A percentile compares a stretch with the other conserved stretches of the same genome.
These are phyloP conservation scores for Saccharomyces hybrid DNA, from an alignment of 1,139 yeast species.

Conservation along the genomic window DNA sequence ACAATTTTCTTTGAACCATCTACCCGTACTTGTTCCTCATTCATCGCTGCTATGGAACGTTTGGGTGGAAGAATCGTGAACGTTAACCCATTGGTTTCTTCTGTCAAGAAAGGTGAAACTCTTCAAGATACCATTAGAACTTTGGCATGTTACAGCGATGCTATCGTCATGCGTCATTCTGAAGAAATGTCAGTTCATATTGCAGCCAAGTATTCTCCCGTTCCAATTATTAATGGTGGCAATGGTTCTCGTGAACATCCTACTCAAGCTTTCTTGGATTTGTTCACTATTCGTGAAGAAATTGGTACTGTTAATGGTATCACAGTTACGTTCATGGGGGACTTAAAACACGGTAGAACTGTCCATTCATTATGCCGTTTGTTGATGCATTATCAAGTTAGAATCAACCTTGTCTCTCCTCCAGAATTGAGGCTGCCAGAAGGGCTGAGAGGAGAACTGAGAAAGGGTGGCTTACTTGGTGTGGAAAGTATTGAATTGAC, in stretches of 20 bases:
- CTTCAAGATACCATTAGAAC: slow-evolving; percentile 94
- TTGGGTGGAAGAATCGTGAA: slow-evolving; percentile 96
- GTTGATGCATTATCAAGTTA: slow-evolving; percentile 86
- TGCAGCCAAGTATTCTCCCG: slow-evolving; percentile 95
- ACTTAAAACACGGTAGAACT: slow-evolving; percentile 95
- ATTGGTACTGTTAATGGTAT: slow-evolving; percentile 97
- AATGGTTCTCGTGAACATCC: slow-evolving; percentile 98
- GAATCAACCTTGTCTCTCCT: slow-evolving; percentile 89
- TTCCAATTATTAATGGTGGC: slow-evolving; percentile 97
- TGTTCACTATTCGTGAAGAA: slow-evolving; percentile 98
- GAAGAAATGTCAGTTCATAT: slow-evolving; percentile 83
- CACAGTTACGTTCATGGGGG: slow-evolving; percentile 98
- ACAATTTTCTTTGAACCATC: slow-evolving; percentile 98
- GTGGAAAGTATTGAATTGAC: slow-evolving; percentile 71
- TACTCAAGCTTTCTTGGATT: slow-evolving; percentile 93
- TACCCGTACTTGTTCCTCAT: slow-evolving; percentile 91
- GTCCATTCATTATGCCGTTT: slow-evolving; percentile 95
- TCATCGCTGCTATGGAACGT: slow-evolving; percentile 99
- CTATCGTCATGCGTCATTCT: slow-evolving; percentile 95
- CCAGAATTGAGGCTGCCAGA: slow-evolving; percentile 78
- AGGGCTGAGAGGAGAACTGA: slow-evolving; percentile 58
- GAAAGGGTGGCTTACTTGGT: slow-evolving; percentile 58
- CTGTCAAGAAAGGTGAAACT: slow-evolving; percentile 97
- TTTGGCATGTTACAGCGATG: slow-evolving; percentile 95
- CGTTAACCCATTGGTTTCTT: slow-evolving; percentile 74